phyloP scores from a whole-genome alignment of 805 yeast genomes.

The Ogataea ramenticola region DNA sequence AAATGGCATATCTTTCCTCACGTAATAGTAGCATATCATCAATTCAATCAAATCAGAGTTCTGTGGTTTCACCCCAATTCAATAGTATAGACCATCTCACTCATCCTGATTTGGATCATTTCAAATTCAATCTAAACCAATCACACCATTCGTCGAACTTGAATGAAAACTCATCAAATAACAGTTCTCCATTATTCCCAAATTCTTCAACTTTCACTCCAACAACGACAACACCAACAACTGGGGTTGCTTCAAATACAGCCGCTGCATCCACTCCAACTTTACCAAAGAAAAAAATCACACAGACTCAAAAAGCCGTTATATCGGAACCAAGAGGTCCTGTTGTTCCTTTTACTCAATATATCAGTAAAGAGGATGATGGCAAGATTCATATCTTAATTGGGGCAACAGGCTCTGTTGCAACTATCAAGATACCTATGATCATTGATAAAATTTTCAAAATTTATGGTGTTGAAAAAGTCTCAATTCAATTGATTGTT shows the following conservation, averaged over 20 bases:
- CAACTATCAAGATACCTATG: conserved; percentile 87
- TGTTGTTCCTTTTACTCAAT: conserved; percentile 68
- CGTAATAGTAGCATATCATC: conserved; percentile 6
- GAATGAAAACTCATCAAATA: conserved; percentile 2
- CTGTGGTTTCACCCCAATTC: conserved; percentile 3
- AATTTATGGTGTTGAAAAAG: conserved; percentile 63
- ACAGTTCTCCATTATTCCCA: conserved; percentile 12
- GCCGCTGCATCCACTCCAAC: not conserved
- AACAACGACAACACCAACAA: not conserved
- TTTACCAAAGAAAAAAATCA: conserved; percentile 19
- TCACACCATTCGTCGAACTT: too few relatives aligned
- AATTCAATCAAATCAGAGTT: conserved; percentile 3
- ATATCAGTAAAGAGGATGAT: conserved; percentile 67
- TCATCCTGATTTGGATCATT: not conserved
- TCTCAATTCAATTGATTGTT: conserved; percentile 78
- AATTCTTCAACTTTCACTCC: conserved; percentile 13
- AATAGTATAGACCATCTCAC: not conserved
- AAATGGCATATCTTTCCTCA: conserved; percentile 1
- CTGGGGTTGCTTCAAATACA: not conserved
- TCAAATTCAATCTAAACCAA: not conserved
- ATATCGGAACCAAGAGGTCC: conserved; percentile 55
- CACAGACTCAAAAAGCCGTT: conserved; percentile 38
- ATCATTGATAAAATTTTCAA: conserved; percentile 83
- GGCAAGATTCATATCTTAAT: conserved; percentile 80
- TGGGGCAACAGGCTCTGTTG: conserved; percentile 95